A percentile compares a stretch with the other conserved stretches of the same genome.
Conservation (phyloP, 306 rosid species). For the Quillaja saponaria region DNA sequence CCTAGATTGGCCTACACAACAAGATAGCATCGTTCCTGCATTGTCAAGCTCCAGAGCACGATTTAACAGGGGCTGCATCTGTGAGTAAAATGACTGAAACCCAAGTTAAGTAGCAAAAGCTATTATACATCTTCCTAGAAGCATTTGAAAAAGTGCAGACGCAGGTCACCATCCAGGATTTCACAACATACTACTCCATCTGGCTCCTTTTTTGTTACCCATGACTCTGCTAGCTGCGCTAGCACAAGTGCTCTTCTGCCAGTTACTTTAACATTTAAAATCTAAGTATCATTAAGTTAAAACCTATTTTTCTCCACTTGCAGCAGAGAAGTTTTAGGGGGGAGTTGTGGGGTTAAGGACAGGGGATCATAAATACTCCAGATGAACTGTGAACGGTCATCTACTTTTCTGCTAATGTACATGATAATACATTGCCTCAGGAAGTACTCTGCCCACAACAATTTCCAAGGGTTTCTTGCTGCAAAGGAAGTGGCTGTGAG, state of each 20-base stretch:
- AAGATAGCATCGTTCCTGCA: too few relatives aligned
- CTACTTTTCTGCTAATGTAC: slow-evolving; percentile 59
- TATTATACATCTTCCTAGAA: too few relatives aligned
- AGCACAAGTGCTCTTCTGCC: background rate
- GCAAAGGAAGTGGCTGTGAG: slow-evolving; percentile 27
- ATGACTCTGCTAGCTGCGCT: slow-evolving; percentile 7
- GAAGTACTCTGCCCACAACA: slow-evolving; percentile 33
- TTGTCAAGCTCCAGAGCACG: too few relatives aligned
- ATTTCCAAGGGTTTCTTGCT: slow-evolving; percentile 31
- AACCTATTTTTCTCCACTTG: slow-evolving; percentile 25
- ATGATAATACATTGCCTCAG: slow-evolving; percentile 46
- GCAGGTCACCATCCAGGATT: too few relatives aligned
- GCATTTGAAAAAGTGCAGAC: too few relatives aligned
- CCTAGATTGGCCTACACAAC: too few relatives aligned
- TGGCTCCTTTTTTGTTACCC: slow-evolving; percentile 2
- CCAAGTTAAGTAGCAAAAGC: too few relatives aligned
- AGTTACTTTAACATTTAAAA: too few relatives aligned
- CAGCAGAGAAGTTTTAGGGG: background rate
- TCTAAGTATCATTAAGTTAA: slow-evolving; percentile 8
- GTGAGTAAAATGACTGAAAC: too few relatives aligned
- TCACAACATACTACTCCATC: background rate
- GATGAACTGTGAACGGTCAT: slow-evolving; percentile 27
- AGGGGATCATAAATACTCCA: slow-evolving; percentile 13
- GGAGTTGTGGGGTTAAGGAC: background rate
- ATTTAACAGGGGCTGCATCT: too few relatives aligned